These are phyloP conservation scores for Pseudomonodictys pantanalensis DNA, from an alignment of 495 filamentous ascomycete species.

Conservation along the genomic window DNA sequence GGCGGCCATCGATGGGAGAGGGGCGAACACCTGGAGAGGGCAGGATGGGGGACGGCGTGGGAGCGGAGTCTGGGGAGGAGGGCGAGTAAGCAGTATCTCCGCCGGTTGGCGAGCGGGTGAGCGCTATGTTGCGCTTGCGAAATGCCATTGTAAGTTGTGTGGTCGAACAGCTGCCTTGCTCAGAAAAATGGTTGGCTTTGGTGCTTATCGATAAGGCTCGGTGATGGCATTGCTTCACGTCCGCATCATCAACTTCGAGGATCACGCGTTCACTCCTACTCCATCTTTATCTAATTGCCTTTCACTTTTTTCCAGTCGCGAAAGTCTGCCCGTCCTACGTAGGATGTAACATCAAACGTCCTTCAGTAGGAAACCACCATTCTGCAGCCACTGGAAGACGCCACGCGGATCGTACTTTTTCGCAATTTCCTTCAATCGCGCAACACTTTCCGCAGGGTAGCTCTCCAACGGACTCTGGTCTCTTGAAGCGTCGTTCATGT, in stretches of 20 bases:
- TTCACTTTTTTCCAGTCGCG: too few species aligned
- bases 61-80: not conserved
- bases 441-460: not conserved
- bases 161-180: too few species aligned
- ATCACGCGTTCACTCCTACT: too few species aligned
- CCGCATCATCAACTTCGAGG: too few species aligned
- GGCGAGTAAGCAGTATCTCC: not conserved
- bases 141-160: conserved; percentile 90
- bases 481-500: conserved; percentile 31
- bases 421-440: conserved; percentile 8
- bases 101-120: conserved; percentile 43
- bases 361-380: conserved; percentile 17
- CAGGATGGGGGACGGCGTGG: not conserved
- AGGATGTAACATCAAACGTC: too few species aligned
- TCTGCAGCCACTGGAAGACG: conserved; percentile 18
- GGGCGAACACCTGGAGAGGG: conserved; percentile 67
- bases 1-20: conserved; percentile 82
- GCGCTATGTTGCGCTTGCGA: conserved; percentile 77
- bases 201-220: too few species aligned
- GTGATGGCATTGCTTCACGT: too few species aligned
- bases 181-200: too few species aligned
- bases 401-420: conserved; percentile 9
- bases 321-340: too few species aligned
- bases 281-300: too few species aligned
- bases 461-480: conserved; percentile 15